These are phyloP conservation scores for Salicornia ramosissima DNA, from an alignment of 148 eudicot species.

Conservation along the genomic window DNA sequence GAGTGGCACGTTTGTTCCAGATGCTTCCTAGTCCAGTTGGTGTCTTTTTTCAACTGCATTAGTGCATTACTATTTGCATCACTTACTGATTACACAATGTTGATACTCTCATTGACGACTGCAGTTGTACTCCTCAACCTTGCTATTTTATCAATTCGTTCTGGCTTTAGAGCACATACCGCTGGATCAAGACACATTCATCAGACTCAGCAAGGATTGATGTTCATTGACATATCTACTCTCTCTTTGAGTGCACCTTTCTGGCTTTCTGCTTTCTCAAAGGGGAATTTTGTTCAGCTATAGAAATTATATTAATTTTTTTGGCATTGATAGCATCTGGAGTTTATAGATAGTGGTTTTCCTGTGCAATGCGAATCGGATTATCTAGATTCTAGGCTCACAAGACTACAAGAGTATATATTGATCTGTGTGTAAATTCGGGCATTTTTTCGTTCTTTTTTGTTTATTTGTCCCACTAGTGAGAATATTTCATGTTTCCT, in stretches of 20 bases:
- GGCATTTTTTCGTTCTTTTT: not conserved
- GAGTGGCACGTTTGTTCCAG: not conserved
- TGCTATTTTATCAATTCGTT: not conserved
- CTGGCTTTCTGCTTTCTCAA: slow-evolving; percentile 3
- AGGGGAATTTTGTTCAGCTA: slow-evolving; percentile 4
- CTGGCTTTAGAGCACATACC: not conserved
- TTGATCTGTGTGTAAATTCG: slow-evolving; percentile 9
- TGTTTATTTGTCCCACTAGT: too few species aligned
- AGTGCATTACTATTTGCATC: not conserved
- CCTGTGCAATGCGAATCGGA: not conserved
- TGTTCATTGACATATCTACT: not conserved
- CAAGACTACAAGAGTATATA: not conserved
- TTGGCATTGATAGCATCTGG: not conserved
- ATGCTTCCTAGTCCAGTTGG: not conserved
- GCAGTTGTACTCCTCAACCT: not conserved
- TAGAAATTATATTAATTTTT: slow-evolving; percentile 1
- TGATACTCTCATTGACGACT: slow-evolving; percentile 7
- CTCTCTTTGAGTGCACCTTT: not conserved
- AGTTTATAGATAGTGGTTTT: slow-evolving; percentile 2
- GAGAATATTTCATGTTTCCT: too few species aligned
- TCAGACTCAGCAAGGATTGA: not conserved
- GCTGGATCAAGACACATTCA: not conserved
- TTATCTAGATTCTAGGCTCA: not conserved
- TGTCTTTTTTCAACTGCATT: not conserved
- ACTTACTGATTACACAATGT: not conserved